Percentiles rank a stretch among this genome's conserved stretches.
These are phyloP conservation scores for Claviceps sp. DNA, from an alignment of 2,329 filamentous ascomycete species.

Conservation along the genomic window DNA sequence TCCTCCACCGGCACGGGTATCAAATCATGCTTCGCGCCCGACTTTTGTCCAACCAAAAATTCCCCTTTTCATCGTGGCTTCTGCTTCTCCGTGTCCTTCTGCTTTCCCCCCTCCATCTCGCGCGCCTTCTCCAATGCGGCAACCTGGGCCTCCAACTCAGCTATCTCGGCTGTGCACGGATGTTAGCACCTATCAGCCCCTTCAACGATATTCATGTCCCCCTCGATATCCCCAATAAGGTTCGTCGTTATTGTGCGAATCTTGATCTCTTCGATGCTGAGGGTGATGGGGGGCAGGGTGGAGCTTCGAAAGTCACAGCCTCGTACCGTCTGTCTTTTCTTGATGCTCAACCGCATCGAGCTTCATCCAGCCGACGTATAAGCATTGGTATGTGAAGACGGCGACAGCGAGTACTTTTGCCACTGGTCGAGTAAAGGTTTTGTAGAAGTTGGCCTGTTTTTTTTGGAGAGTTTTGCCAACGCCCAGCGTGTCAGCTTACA, in stretches of 20 bases:
- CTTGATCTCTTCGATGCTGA: too few species aligned
- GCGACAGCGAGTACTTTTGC: conserved; percentile 63
- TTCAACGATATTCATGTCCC: too few species aligned
- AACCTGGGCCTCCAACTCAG: conserved; percentile 25
- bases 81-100: background rate
- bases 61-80: conserved; percentile 8
- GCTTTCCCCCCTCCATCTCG: background rate
- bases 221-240: too few species aligned
- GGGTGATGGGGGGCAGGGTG: too few species aligned
- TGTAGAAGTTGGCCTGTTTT: conserved; percentile 53
- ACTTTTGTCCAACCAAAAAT: conserved; percentile 5
- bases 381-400: conserved; percentile 65
- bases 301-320: too few species aligned
- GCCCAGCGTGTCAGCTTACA: background rate
- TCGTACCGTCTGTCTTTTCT: conserved; percentile 41
- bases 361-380: conserved; percentile 62
- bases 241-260: too few species aligned
- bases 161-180: conserved; percentile 17
- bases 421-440: conserved; percentile 58
- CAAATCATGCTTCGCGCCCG: background rate
- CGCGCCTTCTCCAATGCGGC: conserved; percentile 17
- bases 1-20: background rate
- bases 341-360: conserved; percentile 60
- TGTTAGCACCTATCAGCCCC: background rate
- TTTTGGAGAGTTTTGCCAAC: background rate